Base-by-base conservation (phyloP, 106 monocot species). In the Dioscorea alata region DNA sequence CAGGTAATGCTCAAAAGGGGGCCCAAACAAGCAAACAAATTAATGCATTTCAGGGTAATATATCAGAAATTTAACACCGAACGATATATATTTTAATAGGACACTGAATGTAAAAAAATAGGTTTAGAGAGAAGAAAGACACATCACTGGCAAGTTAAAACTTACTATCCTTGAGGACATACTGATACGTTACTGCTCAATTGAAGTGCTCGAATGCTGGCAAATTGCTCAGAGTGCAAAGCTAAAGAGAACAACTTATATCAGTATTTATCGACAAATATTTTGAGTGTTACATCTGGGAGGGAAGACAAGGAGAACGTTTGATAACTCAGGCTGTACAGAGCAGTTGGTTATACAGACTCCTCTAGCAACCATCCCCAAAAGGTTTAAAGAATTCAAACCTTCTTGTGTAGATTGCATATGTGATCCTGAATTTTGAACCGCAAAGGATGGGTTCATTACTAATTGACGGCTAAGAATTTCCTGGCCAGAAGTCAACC, bases 81-180 rank as follows among this genome's bases (percentile, higher is more conserved):
- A 19, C 28, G 28, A 28, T 28, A 42, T 42, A 42, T 42, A 42
- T 56, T 14, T 56, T 56, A 19, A 56, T 16, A 56, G 19, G 19
- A 9, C 15, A 56, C 16, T 4, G 5, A 56, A 56, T 18, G 17
- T 23, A 16, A 23, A 32, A 31, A 0, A 42, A 10, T 42, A 42
- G 12, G 17, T 2, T 49, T 48, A 25, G 28, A 49, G 6, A 63
- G 42, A 50, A 48, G 18, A 50, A 56, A 25, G 28, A 67, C 22
- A 64, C 53, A 56, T 13, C 13, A 56, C 65, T 19, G 64, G 32
- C 15, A 33, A 18, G 13, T 33, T 23, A 52, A 16, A 64, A 84
- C 91, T 85, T 81, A 95, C 95, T 76, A 69, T 73, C 83, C 83
- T 28, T 71, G 60, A 63, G 95, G 91, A 56, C 91, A 95, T 53